These are phyloP conservation scores for Tulasnella calospora DNA, from an alignment of 768 basidiomycete genomes.

Conservation along the genomic window DNA sequence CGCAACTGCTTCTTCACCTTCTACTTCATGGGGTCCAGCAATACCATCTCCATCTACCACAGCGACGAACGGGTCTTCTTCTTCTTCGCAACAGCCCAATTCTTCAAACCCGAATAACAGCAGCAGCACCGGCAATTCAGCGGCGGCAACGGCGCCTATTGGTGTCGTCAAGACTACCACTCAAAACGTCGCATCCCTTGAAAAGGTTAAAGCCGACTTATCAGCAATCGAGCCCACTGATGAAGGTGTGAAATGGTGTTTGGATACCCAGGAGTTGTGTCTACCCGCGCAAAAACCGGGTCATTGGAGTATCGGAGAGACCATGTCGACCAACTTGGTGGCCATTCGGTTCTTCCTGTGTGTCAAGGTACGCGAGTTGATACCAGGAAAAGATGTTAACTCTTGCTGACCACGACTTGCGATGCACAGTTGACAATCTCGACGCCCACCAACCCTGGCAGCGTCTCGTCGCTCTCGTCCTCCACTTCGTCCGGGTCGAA, in stretches of 20 bases:
- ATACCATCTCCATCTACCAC: neutral
- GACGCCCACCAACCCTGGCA: neutral
- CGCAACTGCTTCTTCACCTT: neutral
- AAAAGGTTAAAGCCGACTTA: slow-evolving; percentile 48
- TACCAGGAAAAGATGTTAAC: neutral
- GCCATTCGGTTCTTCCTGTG: slow-evolving; percentile 66
- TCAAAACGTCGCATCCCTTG: slow-evolving; percentile 53
- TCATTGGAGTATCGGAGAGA: slow-evolving; percentile 78
- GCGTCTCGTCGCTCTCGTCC: neutral
- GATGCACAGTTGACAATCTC: neutral
- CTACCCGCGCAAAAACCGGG: slow-evolving; percentile 49
- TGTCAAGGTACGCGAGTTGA: slow-evolving; percentile 50
- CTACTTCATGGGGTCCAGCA: neutral
- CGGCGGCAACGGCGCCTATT: neutral
- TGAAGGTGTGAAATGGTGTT: neutral
- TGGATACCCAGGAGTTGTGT: slow-evolving; percentile 49
- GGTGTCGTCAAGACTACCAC: slow-evolving; percentile 43
- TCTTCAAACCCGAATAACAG: neutral
- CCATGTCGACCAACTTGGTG: slow-evolving; percentile 58
- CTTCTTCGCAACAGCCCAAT: neutral
- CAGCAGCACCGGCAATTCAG: neutral
- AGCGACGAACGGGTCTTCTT: too few relatives aligned
- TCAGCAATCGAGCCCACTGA: slow-evolving; percentile 40
- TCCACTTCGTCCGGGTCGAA: slow-evolving; percentile 39
- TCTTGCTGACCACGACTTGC: neutral